Evolutionary conservation across 345 rosid genomes (phyloP), one percentile per base, ranked within the genome.

Genomic region (Trapa incisa): DNA sequence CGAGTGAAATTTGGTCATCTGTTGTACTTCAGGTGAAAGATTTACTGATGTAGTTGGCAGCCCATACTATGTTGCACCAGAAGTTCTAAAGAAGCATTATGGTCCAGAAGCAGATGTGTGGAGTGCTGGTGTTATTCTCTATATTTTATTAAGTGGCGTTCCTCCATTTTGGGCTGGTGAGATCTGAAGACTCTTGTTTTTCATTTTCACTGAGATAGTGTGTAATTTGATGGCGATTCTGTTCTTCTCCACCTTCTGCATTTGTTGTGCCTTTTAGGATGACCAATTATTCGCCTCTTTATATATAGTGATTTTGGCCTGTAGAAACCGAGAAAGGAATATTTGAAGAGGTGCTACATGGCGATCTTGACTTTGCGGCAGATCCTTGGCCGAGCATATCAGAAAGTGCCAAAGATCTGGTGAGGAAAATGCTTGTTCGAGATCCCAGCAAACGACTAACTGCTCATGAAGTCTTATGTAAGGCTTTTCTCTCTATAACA

Each of bases 161-260:
- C 96, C 97, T 73, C 97, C 97, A 29, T 91, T 91, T 64, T 91
- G 96, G 97, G 97, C 87, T 54, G 96, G 97, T 91, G 69, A 84
- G 84, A 63, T 54, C 6, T 54, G 16, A 13, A 2, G 1, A 22
- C 12, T 14, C 17, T 13, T 22, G 5, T 50, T 15, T 50, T 50
- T 50, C 54, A 17, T 50, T 50, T 50, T 50, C 16, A 41, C 54
- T 22, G 3, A 22, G 16, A 50, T 50, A 17, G 14, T 54, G 1
- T 6, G 3, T 54, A n/a, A 54, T 12, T 1, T 54, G 33, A 54
- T 5, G 1, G 22, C 9, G 60, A 5, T n/a, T 22, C 3, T 10
- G 7, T 32, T 35, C 11, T 5, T 32, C 35, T 58, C 8, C 4
- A 58, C 35, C 0, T 58, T 32, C 63, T 58, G 63, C 63, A 35